Conservation (phyloP, 257 asterid species). For the Cinchona pubescens region DNA sequence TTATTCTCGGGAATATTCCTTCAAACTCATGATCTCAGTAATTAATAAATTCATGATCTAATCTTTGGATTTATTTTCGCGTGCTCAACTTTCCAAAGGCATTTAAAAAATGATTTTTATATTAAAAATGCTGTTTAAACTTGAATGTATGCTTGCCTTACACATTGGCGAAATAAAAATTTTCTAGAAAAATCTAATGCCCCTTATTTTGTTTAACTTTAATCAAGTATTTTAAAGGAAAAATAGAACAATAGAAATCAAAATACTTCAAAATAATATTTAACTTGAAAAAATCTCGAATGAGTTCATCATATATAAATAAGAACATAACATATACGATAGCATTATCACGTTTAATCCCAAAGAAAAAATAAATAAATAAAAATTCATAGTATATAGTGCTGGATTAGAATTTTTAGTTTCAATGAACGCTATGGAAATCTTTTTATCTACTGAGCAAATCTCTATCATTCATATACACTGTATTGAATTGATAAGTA, state of each 20-base stretch:
- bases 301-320: too few relatives aligned
- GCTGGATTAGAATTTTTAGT: neutral
- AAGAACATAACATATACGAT: too few relatives aligned
- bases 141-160: neutral
- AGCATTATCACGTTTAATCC: too few relatives aligned
- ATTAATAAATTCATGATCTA: neutral
- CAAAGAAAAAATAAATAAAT: too few relatives aligned
- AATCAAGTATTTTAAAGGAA: neutral
- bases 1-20: neutral
- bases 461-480: neutral
- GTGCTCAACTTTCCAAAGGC: neutral
- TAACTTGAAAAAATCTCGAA: too few relatives aligned
- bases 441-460: neutral
- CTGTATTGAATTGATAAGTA: constrained; percentile 13
- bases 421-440: neutral
- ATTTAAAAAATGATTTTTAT: neutral
- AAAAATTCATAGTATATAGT: too few relatives aligned
- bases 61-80: neutral
- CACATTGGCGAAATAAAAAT: neutral
- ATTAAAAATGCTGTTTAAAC: neutral
- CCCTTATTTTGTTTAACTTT: neutral
- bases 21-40: neutral
- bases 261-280: too few relatives aligned
- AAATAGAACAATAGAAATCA: neutral
- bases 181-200: neutral